Evolutionary conservation across 202 grass and related monocot genomes (phyloP), one percentile per base, ranked within the genome.

Genomic region (Zoysia matrella): DNA sequence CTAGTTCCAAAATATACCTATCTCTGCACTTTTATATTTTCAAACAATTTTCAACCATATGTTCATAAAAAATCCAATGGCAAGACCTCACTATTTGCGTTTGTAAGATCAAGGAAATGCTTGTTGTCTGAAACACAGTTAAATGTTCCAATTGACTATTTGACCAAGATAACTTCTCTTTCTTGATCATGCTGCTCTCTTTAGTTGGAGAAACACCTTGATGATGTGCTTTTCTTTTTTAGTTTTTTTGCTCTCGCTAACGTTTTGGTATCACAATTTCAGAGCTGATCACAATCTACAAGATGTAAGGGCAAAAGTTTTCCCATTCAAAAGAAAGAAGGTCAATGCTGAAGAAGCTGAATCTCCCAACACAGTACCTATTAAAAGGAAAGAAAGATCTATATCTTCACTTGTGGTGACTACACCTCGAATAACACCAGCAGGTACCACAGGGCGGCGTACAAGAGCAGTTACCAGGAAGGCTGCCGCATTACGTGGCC

Each of bases 281-380:
- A 96, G 93, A 76, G 76, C 93, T 84, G 93, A 96, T 76, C 86
- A 96, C 86, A 96, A 87, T 85, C 52, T 93, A 75, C 93, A 93
- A 89, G 90, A 90, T 72, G 78, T 96, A 63, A 93, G 93, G 70
- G 60, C 80, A 71, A 97, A 97, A 77, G 53, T 93, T 71, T 93
- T 97, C 81, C 93, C 86, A 11, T 85, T 89, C 8, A 93, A 89
- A 89, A 89, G 91, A 73, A 93, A 84, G 65, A 90, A 94, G 79
- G 47, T 92, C 74, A 77, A 87, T 5, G 71, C 88, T 65, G 80
- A 80, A 73, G 88, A 91, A 87, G 78, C 49, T 54, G 85, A 80
- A 71, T 87, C 88, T 73, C 90, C 86, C 4, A 36, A 80, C 80
- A 41, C 10, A 6, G 52, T 83, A 50, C 93, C 86, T 85, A 12